phyloP scores from a whole-genome alignment of 2,329 filamentous ascomycete species.

The Penicillium sp. region DNA sequence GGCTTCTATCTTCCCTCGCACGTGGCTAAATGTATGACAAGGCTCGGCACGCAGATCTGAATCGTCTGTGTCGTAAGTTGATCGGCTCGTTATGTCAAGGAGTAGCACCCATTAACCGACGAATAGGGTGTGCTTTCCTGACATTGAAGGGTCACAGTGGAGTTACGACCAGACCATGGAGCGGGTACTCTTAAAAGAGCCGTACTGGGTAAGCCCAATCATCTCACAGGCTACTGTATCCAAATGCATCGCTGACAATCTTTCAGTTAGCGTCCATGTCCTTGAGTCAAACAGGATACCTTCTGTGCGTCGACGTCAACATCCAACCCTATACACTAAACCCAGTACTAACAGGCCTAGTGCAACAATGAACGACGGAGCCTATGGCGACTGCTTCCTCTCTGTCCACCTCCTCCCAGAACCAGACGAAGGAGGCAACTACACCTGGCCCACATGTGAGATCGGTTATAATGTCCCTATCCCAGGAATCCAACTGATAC shows the following conservation, averaged over 20 bases:
- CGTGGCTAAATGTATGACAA: conserved; percentile 19
- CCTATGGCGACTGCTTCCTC: conserved; percentile 33
- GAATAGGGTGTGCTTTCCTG: conserved; percentile 33
- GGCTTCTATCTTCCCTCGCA: not conserved
- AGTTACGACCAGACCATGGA: conserved; percentile 35
- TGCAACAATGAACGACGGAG: conserved; percentile 37
- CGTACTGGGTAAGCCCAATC: conserved; percentile 28
- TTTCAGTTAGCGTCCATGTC: conserved; percentile 37
- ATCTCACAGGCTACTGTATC: not conserved
- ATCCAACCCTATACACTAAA: not conserved
- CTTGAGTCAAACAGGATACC: conserved; percentile 34
- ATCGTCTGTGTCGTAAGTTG: conserved; percentile 34
- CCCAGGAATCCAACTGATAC: not conserved
- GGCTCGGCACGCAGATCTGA: conserved; percentile 30
- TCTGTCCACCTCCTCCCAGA: conserved; percentile 32
- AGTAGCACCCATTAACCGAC: conserved; percentile 2
- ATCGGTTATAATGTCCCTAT: not conserved
- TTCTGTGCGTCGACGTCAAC: conserved; percentile 27
- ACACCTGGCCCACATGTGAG: conserved; percentile 34
- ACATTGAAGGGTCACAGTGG: conserved; percentile 31
- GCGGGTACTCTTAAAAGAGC: conserved; percentile 31
- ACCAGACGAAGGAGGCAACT: conserved; percentile 32
- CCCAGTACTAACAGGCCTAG: conserved; percentile 25
- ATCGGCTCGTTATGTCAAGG: not conserved
- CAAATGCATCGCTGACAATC: conserved; percentile 1